Percentiles rank a stretch among this genome's conserved stretches.
Evolutionary conservation across 345 rosid species (phyloP).

Genomic region (Eucalyptus guilfoylei): DNA sequence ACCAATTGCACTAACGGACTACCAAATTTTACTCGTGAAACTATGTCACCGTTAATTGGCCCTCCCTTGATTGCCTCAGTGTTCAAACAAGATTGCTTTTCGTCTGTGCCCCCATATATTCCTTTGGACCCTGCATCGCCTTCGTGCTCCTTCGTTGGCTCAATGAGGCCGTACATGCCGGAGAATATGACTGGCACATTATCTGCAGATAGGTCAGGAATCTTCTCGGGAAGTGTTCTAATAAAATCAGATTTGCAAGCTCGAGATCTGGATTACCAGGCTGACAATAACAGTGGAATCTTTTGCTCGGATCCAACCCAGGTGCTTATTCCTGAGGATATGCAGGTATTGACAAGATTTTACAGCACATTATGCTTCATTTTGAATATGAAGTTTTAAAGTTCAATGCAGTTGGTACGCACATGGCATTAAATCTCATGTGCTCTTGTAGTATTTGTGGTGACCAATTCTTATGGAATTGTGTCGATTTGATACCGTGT

Average conservation of each 20-base stretch:
- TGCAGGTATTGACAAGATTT: constrained; percentile 39
- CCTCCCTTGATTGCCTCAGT: constrained; percentile 18
- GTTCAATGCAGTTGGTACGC: background rate
- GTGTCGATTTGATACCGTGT: background rate
- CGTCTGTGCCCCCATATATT: constrained; percentile 55
- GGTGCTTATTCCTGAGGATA: constrained; percentile 37
- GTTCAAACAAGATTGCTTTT: constrained; percentile 67
- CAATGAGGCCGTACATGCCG: constrained; percentile 26
- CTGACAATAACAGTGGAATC: constrained; percentile 46
- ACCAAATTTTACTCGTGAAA: constrained; percentile 10
- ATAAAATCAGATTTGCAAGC: constrained; percentile 36
- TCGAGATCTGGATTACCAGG: constrained; percentile 45
- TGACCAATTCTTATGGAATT: background rate
- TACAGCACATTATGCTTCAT: background rate
- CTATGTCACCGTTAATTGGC: constrained; percentile 11
- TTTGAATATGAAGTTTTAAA: background rate
- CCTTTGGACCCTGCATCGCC: constrained; percentile 52
- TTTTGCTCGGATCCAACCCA: constrained; percentile 36
- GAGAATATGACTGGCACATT: constrained; percentile 25
- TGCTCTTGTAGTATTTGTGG: background rate
- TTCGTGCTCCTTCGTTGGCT: constrained; percentile 31
- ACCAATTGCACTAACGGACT: background rate
- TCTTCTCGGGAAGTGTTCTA: constrained; percentile 23
- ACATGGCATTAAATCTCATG: background rate
- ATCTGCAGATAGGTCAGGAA: constrained; percentile 29